phyloP scores from a whole-genome alignment of 129 eudicot species.

The Kitagawia praeruptora region DNA sequence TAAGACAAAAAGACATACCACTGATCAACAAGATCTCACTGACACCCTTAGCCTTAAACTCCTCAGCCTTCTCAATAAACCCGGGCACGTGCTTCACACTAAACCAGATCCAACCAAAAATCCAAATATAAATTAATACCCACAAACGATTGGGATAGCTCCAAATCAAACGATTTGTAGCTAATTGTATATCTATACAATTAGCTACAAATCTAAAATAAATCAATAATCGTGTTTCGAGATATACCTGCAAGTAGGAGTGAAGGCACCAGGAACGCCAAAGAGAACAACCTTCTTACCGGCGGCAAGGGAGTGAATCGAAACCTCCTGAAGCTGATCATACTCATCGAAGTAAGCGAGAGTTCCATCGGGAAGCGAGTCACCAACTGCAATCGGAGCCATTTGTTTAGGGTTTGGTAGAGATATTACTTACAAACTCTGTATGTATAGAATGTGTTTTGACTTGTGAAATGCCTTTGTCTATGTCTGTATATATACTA shows the following conservation, averaged over 20 bases:
- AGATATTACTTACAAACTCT: background rate
- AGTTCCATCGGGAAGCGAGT: slow-evolving; percentile 68
- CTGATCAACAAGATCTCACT: slow-evolving; percentile 70
- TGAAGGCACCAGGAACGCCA: slow-evolving; percentile 98
- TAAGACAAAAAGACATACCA: slow-evolving; percentile 29
- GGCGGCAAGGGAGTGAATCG: slow-evolving; percentile 75
- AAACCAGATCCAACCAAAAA: background rate
- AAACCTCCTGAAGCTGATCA: slow-evolving; percentile 58
- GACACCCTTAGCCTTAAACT: slow-evolving; percentile 81
- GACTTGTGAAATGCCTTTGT: background rate
- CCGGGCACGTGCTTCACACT: slow-evolving; percentile 92
- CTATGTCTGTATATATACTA: background rate
- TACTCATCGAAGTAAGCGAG: slow-evolving; percentile 59
- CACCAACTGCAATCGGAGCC: slow-evolving; percentile 89
- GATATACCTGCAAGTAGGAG: slow-evolving; percentile 83
- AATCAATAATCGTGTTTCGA: too few relatives aligned
- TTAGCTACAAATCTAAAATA: too few relatives aligned
- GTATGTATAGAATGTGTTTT: background rate
- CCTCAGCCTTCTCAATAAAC: slow-evolving; percentile 78
- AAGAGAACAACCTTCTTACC: slow-evolving; percentile 82
- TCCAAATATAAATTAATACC: background rate
- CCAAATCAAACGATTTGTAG: background rate
- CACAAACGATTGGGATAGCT: background rate
- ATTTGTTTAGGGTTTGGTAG: slow-evolving; percentile 9
- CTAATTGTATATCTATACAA: too few relatives aligned